Conservation (phyloP, 2,329 filamentous ascomycete genomes). For the Chaetothyriales sp. region DNA sequence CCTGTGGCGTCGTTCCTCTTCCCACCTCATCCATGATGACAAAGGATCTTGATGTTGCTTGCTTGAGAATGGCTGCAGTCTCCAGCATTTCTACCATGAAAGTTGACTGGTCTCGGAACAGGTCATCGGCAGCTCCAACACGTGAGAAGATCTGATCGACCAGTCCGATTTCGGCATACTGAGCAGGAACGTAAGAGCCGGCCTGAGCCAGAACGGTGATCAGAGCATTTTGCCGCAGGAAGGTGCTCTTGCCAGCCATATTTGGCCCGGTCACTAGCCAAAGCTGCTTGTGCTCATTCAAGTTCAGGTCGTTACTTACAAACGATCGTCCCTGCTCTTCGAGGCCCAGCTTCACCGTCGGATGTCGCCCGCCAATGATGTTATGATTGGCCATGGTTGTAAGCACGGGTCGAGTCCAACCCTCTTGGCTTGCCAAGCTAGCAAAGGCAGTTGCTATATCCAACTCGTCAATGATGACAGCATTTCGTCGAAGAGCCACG, state of each 20-base stretch:
- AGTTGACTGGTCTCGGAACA: slow-evolving; percentile 89
- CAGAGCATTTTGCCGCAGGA: slow-evolving; percentile 85
- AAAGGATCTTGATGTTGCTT: slow-evolving; percentile 71
- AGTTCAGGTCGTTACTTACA: slow-evolving; percentile 69
- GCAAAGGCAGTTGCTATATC: slow-evolving; percentile 84
- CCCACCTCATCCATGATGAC: slow-evolving; percentile 99
- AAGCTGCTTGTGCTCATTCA: slow-evolving; percentile 61
- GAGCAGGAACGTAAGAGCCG: slow-evolving; percentile 82
- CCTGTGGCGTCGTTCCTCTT: slow-evolving; percentile 81
- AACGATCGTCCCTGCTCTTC: slow-evolving; percentile 68
- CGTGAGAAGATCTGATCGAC: slow-evolving; percentile 95
- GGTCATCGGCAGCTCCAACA: slow-evolving; percentile 83
- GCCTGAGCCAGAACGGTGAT: slow-evolving; percentile 88
- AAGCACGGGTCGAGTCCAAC: slow-evolving; percentile 59
- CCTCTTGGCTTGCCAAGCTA: slow-evolving; percentile 58
- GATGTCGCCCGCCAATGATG: slow-evolving; percentile 76
- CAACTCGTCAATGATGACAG: slow-evolving; percentile 80
- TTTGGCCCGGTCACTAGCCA: slow-evolving; percentile 71
- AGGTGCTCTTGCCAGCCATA: slow-evolving; percentile 96
- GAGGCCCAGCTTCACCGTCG: slow-evolving; percentile 77
- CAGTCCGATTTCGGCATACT: slow-evolving; percentile 71
- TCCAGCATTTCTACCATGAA: slow-evolving; percentile 99
- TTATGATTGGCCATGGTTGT: slow-evolving; percentile 53
- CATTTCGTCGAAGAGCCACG: slow-evolving; percentile 75
- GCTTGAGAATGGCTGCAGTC: slow-evolving; percentile 75